Evolutionary conservation across 2,329 filamentous ascomycete species (phyloP).

Genomic region (Tolypocladium ophioglossoides): DNA sequence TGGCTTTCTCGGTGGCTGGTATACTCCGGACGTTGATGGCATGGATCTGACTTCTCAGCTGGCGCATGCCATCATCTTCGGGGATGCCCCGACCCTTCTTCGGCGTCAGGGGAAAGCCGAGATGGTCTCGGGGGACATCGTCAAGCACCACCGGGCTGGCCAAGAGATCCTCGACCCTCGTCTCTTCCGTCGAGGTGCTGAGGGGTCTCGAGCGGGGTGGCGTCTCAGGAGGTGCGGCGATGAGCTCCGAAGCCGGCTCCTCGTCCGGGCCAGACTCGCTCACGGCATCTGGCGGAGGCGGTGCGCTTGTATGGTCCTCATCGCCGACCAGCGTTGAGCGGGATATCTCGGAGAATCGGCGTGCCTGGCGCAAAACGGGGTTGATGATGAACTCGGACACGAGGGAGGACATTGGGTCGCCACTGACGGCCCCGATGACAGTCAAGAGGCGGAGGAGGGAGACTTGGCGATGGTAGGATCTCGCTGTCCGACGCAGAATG

Average conservation of each 20-base stretch:
- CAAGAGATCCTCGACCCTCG: slow-evolving; percentile 18
- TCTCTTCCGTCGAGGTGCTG: slow-evolving; percentile 23
- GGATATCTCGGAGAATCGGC: slow-evolving; percentile 47
- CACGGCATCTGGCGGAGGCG: slow-evolving; percentile 11
- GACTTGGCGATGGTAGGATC: background rate
- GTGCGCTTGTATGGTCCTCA: slow-evolving; percentile 15
- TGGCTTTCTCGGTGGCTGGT: slow-evolving; percentile 54
- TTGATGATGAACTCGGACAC: slow-evolving; percentile 57
- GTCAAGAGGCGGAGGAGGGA: background rate
- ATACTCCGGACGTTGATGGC: slow-evolving; percentile 53
- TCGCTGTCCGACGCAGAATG: background rate
- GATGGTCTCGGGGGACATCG: slow-evolving; percentile 18
- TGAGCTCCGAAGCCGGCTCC: slow-evolving; percentile 4
- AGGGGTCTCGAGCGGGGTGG: slow-evolving; percentile 15
- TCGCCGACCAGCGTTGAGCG: slow-evolving; percentile 26
- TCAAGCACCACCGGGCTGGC: slow-evolving; percentile 10
- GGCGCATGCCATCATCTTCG: slow-evolving; percentile 70
- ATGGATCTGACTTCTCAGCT: slow-evolving; percentile 56
- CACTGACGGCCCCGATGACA: slow-evolving; percentile 4
- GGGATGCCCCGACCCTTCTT: slow-evolving; percentile 37
- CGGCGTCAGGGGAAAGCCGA: slow-evolving; percentile 20
- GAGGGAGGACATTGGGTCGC: slow-evolving; percentile 44
- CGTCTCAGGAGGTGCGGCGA: slow-evolving; percentile 12
- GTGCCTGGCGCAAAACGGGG: slow-evolving; percentile 54
- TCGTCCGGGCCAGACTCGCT: slow-evolving; percentile 15